These are phyloP conservation scores for Nadsonia fulvescens DNA, from an alignment of 805 yeast genomes.

Conservation along the genomic window DNA sequence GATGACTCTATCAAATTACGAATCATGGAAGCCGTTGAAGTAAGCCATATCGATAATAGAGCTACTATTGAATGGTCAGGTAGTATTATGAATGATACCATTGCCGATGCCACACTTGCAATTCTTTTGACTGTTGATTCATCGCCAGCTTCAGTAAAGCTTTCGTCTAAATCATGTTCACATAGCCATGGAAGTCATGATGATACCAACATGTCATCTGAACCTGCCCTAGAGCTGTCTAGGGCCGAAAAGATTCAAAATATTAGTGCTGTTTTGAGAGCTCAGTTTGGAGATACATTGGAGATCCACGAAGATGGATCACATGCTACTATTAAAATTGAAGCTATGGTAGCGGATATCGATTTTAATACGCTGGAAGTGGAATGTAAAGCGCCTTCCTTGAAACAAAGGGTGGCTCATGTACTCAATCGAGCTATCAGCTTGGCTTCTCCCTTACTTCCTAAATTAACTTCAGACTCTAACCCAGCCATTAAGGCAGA, in stretches of 20 bases:
- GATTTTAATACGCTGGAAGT: conserved; percentile 50
- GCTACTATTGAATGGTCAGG: conserved; percentile 82
- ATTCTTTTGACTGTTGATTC: conserved; percentile 83
- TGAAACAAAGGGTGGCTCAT: conserved; percentile 68
- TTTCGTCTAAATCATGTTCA: conserved; percentile 43
- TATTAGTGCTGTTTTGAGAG: conserved; percentile 36
- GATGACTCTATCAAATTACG: conserved; percentile 19
- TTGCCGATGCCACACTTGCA: conserved; percentile 88
- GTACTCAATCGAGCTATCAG: conserved; percentile 61
- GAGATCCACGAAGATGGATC: conserved; percentile 19
- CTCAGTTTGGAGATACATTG: conserved; percentile 80
- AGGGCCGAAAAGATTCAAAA: conserved; percentile 17
- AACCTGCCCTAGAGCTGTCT: conserved; percentile 14
- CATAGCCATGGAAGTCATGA: conserved; percentile 21
- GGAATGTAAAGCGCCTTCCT: conserved; percentile 51
- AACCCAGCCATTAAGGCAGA: conserved; percentile 1
- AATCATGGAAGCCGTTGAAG: conserved; percentile 47
- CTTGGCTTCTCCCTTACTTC: conserved; percentile 59
- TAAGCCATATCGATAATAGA: conserved; percentile 28
- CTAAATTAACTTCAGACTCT: conserved; percentile 3
- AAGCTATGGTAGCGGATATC: conserved; percentile 54
- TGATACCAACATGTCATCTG: conserved; percentile 10
- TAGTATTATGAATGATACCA: conserved; percentile 72
- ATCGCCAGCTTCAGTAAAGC: conserved; percentile 84
- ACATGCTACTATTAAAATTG: conserved; percentile 47